A percentile compares a stretch with the other conserved stretches of the same genome.
phyloP scores from a whole-genome alignment of 176 grass and related monocot genomes.

The Oryza officinalis region DNA sequence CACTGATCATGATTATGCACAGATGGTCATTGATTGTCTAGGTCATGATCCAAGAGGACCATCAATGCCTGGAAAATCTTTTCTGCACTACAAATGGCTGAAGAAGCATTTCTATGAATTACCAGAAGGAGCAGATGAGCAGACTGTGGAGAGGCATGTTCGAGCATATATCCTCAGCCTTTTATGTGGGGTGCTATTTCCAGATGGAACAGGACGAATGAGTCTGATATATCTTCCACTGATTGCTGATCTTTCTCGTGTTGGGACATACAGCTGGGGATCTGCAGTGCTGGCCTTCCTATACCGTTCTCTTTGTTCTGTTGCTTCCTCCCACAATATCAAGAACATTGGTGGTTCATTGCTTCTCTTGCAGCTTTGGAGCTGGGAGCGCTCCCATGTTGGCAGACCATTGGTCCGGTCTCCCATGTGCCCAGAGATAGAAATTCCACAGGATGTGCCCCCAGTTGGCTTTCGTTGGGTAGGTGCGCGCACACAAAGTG shows the following conservation, averaged over 20 bases:
- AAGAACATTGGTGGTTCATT: constrained; percentile 66
- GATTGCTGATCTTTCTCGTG: constrained; percentile 59
- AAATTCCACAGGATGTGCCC: constrained; percentile 36
- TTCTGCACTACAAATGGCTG: constrained; percentile 66
- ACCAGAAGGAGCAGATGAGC: constrained; percentile 54
- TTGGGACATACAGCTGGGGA: constrained; percentile 60
- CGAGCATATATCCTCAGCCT: constrained; percentile 69
- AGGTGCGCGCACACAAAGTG: constrained; percentile 53
- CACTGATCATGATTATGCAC: constrained; percentile 60
- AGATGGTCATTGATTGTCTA: constrained; percentile 60
- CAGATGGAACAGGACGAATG: constrained; percentile 61
- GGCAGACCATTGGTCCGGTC: constrained; percentile 54
- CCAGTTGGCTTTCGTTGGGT: constrained; percentile 65
- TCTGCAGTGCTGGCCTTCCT: constrained; percentile 55
- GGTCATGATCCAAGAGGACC: constrained; percentile 56
- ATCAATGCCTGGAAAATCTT: constrained; percentile 62
- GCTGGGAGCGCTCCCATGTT: constrained; percentile 70
- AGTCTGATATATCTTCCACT: constrained; percentile 63
- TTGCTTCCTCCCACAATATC: constrained; percentile 57
- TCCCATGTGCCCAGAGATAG: constrained; percentile 19
- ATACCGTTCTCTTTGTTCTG: constrained; percentile 69
- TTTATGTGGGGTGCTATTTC: constrained; percentile 64
- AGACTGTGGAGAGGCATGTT: constrained; percentile 54
- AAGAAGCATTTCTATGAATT: constrained; percentile 65
- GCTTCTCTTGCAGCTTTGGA: constrained; percentile 75